Evolutionary conservation across 768 basidiomycete genomes (phyloP).

Genomic region (Russula olivacea): DNA sequence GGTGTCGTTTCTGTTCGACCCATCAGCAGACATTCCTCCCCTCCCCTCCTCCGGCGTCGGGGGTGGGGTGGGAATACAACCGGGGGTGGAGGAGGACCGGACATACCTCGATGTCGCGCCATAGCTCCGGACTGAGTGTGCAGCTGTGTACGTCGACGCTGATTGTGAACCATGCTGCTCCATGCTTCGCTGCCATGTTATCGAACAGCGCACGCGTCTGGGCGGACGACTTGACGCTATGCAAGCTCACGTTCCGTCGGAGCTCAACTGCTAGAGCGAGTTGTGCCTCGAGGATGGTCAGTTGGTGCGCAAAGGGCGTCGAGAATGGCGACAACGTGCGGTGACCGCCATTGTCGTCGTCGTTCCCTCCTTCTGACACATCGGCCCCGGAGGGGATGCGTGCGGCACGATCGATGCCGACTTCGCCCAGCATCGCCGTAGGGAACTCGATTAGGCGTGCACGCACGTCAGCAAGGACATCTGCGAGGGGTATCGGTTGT

Average conservation of each 20-base stretch:
- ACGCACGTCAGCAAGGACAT: constrained; percentile 57
- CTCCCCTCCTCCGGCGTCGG: constrained; percentile 1
- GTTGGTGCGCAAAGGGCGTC: constrained; percentile 75
- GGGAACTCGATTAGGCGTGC: constrained; percentile 55
- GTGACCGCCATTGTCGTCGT: constrained; percentile 33
- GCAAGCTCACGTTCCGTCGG: constrained; percentile 73
- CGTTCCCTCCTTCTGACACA: constrained; percentile 22
- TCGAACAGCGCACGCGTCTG: constrained; percentile 62
- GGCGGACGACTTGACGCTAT: constrained; percentile 75
- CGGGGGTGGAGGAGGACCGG: not conserved
- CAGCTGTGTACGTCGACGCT: constrained; percentile 91
- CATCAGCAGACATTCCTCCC: constrained; percentile 13
- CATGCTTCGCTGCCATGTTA: constrained; percentile 52
- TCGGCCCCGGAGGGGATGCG: constrained; percentile 51
- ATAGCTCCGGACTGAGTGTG: constrained; percentile 71
- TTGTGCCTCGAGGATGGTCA: constrained; percentile 75
- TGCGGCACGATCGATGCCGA: constrained; percentile 81
- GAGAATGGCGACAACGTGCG: constrained; percentile 64
- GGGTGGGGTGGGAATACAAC: not conserved
- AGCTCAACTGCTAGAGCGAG: constrained; percentile 79
- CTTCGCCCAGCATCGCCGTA: constrained; percentile 83
- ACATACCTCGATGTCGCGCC: constrained; percentile 68
- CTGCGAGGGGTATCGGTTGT: constrained; percentile 55
- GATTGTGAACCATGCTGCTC: constrained; percentile 53
- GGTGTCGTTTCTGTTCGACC: constrained; percentile 50